Evolutionary conservation across 441 rosid genomes (phyloP).

Genomic region (Manihot esculenta): DNA sequence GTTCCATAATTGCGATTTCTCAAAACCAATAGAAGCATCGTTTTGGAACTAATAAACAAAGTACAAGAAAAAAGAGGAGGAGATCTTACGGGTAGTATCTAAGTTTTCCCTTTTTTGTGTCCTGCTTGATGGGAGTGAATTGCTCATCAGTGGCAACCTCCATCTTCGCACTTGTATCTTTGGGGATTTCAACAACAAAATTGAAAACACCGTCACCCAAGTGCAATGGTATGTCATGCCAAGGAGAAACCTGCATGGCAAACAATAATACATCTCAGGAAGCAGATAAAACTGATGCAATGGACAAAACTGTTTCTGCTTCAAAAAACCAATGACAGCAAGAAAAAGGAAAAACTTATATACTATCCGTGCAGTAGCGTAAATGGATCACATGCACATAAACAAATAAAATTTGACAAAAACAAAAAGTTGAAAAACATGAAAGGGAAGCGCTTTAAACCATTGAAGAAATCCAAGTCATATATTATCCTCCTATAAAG

Average conservation of each 20-base stretch:
- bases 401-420: neutral
- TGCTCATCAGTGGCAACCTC: slow-evolving; percentile 95
- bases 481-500: neutral
- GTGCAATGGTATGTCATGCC: slow-evolving; percentile 91
- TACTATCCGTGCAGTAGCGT: neutral
- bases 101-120: slow-evolving; percentile 89
- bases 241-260: slow-evolving; percentile 71
- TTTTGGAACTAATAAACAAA: neutral
- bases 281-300: neutral
- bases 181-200: slow-evolving; percentile 89
- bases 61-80: neutral
- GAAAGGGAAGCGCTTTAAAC: neutral
- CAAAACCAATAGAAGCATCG: neutral
- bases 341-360: neutral
- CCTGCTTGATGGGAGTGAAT: slow-evolving; percentile 97
- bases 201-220: slow-evolving; percentile 83
- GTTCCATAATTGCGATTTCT: neutral
- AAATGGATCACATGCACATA: neutral
- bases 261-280: slow-evolving; percentile 5
- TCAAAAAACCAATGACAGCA: neutral
- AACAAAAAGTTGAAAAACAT: neutral
- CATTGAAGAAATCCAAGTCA: slow-evolving; percentile 1
- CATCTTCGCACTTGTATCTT: slow-evolving; percentile 95
- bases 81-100: slow-evolving; percentile 85
- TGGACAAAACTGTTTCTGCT: neutral